Percentiles rank a stretch among this genome's conserved stretches.
Conservation (phyloP, 2,329 filamentous ascomycete species). For the Pseudogymnoascus sp. region DNA sequence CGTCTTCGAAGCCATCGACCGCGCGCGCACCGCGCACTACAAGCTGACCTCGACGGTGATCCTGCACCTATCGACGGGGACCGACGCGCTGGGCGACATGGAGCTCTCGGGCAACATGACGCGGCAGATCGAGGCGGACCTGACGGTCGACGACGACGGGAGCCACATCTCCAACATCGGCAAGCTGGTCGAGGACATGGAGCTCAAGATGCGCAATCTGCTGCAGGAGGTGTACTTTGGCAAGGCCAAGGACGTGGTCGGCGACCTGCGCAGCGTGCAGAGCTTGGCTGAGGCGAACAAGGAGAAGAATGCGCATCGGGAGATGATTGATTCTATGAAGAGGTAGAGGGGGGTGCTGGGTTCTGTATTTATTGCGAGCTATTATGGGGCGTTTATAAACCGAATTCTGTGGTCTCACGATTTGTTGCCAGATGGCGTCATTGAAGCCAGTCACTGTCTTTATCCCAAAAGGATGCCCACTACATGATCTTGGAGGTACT, state of each 20-base stretch:
- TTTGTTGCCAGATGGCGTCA: neutral
- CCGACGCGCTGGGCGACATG: constrained; percentile 68
- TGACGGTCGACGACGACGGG: constrained; percentile 81
- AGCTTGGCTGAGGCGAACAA: constrained; percentile 76
- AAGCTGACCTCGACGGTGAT: constrained; percentile 97
- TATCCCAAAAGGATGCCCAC: neutral
- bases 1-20: constrained; percentile 93
- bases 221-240: constrained; percentile 99
- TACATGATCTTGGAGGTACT: neutral
- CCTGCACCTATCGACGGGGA: constrained; percentile 68
- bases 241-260: constrained; percentile 97
- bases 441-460: neutral
- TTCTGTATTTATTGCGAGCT: constrained; percentile 3
- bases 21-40: constrained; percentile 87
- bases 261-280: constrained; percentile 81
- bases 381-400: constrained; percentile 4
- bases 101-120: constrained; percentile 98
- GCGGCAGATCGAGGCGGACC: constrained; percentile 85
- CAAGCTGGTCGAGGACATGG: constrained; percentile 95
- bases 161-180: constrained; percentile 96
- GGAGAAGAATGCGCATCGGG: constrained; percentile 78
- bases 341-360: constrained; percentile 13
- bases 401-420: constrained; percentile 2
- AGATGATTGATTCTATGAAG: constrained; percentile 66
- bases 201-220: constrained; percentile 97